A percentile compares a stretch with the other conserved stretches of the same genome.
These are phyloP conservation scores for Aspergillus melleus DNA, from an alignment of 2,329 filamentous ascomycete genomes.

Conservation along the genomic window DNA sequence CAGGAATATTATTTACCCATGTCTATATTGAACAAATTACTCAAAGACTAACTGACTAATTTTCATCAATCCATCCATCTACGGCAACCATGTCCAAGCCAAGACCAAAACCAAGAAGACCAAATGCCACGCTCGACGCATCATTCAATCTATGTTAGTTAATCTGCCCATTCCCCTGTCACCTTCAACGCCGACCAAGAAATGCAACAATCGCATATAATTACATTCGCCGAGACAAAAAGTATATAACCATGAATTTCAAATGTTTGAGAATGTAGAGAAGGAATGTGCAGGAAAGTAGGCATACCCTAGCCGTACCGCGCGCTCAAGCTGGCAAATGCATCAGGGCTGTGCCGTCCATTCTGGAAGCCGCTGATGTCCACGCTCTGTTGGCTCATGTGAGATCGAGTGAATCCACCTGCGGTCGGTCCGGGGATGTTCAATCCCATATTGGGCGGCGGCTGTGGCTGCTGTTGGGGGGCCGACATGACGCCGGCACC, in stretches of 20 bases:
- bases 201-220: conserved; percentile 13
- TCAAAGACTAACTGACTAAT: neutral
- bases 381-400: conserved; percentile 51
- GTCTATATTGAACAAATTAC: neutral
- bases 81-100: conserved; percentile 2
- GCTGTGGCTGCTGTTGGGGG: conserved; percentile 16
- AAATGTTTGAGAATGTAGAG: neutral
- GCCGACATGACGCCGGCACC: neutral
- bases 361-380: conserved; percentile 48
- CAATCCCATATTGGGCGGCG: conserved; percentile 9
- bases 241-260: conserved; percentile 2
- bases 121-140: neutral
- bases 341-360: conserved; percentile 52
- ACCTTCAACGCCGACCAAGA: conserved; percentile 4
- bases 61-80: neutral
- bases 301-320: conserved; percentile 36
- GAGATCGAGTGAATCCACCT: conserved; percentile 26
- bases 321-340: conserved; percentile 52
- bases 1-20: neutral
- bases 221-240: conserved; percentile 4
- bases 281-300: conserved; percentile 1
- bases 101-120: conserved; percentile 11
- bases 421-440: conserved; percentile 17
- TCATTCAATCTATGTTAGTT: neutral
- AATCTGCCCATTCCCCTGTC: neutral